phyloP scores from a whole-genome alignment of 306 rosid genomes.

The Sindora glabra region DNA sequence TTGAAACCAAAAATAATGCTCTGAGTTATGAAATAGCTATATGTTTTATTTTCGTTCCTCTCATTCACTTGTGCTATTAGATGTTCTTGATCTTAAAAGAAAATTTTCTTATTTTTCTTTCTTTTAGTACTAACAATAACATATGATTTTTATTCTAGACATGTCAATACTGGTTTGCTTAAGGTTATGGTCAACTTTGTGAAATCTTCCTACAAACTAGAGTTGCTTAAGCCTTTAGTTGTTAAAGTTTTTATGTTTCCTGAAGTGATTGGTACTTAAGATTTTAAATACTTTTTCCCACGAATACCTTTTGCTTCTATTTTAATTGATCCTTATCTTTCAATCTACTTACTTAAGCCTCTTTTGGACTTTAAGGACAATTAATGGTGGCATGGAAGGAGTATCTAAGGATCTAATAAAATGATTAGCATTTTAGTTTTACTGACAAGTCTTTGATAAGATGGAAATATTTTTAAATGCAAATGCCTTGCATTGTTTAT shows the following conservation, averaged over 20 bases:
- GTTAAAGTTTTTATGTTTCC: slow-evolving; percentile 59
- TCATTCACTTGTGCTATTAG: neutral
- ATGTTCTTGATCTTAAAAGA: slow-evolving; percentile 5
- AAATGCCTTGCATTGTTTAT: neutral
- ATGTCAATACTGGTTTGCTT: slow-evolving; percentile 55
- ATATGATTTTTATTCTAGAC: slow-evolving; percentile 36
- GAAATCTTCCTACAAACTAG: slow-evolving; percentile 79
- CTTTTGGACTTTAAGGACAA: neutral
- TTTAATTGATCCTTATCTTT: slow-evolving; percentile 9
- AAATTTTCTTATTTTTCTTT: neutral
- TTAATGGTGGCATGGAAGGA: neutral
- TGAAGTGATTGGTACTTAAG: slow-evolving; percentile 75
- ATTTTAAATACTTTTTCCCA: slow-evolving; percentile 2
- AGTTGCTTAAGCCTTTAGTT: slow-evolving; percentile 60
- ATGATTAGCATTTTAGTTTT: neutral
- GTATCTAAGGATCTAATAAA: neutral
- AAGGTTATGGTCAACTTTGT: slow-evolving; percentile 94
- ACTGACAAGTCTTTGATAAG: neutral
- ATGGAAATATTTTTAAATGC: neutral
- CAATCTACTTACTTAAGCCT: neutral
- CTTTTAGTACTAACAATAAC: neutral
- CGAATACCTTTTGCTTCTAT: neutral
- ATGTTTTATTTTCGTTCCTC: neutral
- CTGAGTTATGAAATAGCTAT: neutral
- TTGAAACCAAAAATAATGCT: neutral